These are phyloP conservation scores for Rhododendron ovatum DNA, from an alignment of 148 eudicot species.

Conservation along the genomic window DNA sequence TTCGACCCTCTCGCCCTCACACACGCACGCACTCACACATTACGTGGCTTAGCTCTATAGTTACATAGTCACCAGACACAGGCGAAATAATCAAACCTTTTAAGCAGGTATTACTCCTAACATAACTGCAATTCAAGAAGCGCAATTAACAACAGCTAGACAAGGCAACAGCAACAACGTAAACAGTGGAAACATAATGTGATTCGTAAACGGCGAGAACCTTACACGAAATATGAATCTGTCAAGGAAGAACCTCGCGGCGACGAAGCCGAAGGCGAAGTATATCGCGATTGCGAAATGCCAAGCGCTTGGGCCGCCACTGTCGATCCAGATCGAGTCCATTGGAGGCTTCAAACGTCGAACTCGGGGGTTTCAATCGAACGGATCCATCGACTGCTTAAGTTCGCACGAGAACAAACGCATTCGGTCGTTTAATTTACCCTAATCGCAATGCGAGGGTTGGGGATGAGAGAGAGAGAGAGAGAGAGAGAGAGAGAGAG, in stretches of 20 bases:
- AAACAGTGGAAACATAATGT: background rate
- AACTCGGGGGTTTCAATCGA: constrained; percentile 3
- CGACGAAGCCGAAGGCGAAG: constrained; percentile 56
- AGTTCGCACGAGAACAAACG: background rate
- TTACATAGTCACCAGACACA: background rate
- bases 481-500: background rate
- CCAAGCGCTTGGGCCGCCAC: constrained; percentile 37
- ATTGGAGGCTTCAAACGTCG: constrained; percentile 24
- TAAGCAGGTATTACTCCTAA: background rate
- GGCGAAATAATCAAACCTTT: background rate
- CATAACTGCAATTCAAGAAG: background rate
- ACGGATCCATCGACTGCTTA: background rate
- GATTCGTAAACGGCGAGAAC: background rate
- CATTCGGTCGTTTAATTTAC: background rate
- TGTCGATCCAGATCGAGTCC: constrained; percentile 47
- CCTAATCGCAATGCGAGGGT: background rate
- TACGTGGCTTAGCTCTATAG: background rate
- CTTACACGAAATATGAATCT: constrained; percentile 78
- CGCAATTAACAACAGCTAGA: background rate
- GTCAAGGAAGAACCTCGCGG: constrained; percentile 69
- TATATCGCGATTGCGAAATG: constrained; percentile 49
- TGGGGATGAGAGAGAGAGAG: background rate
- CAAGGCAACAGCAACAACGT: background rate
- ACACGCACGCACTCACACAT: background rate
- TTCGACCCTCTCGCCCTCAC: background rate